These are phyloP conservation scores for Phytopythium helicoides DNA, from an alignment of 352 stramenopile genomes.

Conservation along the genomic window DNA sequence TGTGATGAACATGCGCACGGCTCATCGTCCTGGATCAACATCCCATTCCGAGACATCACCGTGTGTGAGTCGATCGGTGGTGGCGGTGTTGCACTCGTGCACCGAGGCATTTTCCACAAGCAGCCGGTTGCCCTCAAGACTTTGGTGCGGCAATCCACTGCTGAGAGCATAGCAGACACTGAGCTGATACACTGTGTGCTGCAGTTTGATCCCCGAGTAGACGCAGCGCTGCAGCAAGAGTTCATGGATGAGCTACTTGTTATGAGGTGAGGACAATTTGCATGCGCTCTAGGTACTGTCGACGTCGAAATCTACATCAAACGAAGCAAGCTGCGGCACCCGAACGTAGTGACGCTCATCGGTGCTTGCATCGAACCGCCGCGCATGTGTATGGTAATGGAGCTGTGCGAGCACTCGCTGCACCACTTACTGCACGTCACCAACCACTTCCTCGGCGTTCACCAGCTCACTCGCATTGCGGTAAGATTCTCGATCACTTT, in stretches of 20 bases:
- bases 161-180: background rate
- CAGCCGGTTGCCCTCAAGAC: conserved; percentile 86
- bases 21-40: conserved; percentile 57
- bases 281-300: background rate
- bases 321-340: conserved; percentile 57
- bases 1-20: background rate
- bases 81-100: conserved; percentile 88
- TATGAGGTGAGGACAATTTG: conserved; percentile 50
- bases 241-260: conserved; percentile 94
- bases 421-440: conserved; percentile 59
- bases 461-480: conserved; percentile 49
- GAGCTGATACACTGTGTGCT: background rate
- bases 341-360: conserved; percentile 75
- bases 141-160: conserved; percentile 56
- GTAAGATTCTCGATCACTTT: conserved; percentile 15
- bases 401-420: conserved; percentile 69
- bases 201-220: conserved; percentile 85
- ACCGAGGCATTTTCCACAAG: conserved; percentile 74
- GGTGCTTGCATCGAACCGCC: conserved; percentile 71
- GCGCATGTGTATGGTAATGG: conserved; percentile 82
- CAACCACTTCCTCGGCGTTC: conserved; percentile 48
- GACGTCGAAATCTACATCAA: background rate
- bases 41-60: conserved; percentile 75
- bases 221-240: conserved; percentile 84
- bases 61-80: conserved; percentile 86